Percentiles rank a stretch among this genome's conserved stretches.
Conservation (phyloP, 2,329 filamentous ascomycete genomes). For the Ceratocystiopsis brevicomis region DNA sequence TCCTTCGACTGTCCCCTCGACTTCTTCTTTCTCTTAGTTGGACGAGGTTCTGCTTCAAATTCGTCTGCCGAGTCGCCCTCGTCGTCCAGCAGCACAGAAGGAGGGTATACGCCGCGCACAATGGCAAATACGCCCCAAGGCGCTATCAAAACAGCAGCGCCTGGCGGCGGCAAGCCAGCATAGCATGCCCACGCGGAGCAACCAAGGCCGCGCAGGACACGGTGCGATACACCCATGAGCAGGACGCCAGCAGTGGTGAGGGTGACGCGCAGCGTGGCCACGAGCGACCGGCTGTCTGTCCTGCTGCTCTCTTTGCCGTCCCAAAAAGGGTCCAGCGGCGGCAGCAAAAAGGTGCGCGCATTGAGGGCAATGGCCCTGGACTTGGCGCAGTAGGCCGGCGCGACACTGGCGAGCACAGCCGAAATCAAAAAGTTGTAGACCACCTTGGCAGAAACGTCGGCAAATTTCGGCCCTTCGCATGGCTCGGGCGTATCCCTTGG, state of each 20-base stretch:
- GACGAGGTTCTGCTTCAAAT: too few species aligned
- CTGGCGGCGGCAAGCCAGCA: slow-evolving; percentile 21
- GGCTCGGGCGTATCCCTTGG: too few species aligned
- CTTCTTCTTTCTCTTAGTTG: too few species aligned
- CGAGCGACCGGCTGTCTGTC: slow-evolving; percentile 15
- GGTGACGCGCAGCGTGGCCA: slow-evolving; percentile 33
- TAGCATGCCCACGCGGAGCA: slow-evolving; percentile 25
- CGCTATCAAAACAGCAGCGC: slow-evolving; percentile 31
- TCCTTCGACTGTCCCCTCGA: too few species aligned
- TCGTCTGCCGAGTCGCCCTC: too few species aligned
- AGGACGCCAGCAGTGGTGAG: slow-evolving; percentile 37
- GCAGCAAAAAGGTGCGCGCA: slow-evolving; percentile 31
- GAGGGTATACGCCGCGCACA: slow-evolving; percentile 17
- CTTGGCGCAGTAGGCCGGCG: slow-evolving; percentile 28
- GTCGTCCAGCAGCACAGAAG: not conserved
- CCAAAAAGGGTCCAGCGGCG: slow-evolving; percentile 14
- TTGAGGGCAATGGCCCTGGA: slow-evolving; percentile 33
- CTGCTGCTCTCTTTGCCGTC: slow-evolving; percentile 13
- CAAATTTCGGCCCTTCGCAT: slow-evolving; percentile 7
- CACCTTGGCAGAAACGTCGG: slow-evolving; percentile 21
- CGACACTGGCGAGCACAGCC: slow-evolving; percentile 31
- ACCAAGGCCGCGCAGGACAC: slow-evolving; percentile 27
- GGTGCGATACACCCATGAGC: slow-evolving; percentile 29
- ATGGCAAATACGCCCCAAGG: slow-evolving; percentile 32
- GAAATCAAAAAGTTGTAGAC: slow-evolving; percentile 35